phyloP scores from a whole-genome alignment of 208 protist species.

The Acanthamoeba culbertsoni region DNA sequence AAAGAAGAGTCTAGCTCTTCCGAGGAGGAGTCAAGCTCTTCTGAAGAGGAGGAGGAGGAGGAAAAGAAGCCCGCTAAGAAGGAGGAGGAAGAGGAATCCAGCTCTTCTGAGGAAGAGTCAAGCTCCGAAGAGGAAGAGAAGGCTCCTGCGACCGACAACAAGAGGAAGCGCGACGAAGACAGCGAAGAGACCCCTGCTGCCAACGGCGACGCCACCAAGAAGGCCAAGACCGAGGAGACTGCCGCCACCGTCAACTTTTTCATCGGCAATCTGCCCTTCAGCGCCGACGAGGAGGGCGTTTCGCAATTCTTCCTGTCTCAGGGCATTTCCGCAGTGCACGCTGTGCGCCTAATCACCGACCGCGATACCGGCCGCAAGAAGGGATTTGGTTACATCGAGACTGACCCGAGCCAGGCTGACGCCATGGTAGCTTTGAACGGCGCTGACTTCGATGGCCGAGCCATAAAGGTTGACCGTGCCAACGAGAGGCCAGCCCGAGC shows the following conservation, averaged over 20 bases:
- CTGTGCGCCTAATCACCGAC: conserved; percentile 20
- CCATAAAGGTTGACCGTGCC: neutral
- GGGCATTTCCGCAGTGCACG: neutral
- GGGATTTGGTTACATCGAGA: neutral
- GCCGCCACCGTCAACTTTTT: neutral
- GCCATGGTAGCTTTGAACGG: neutral
- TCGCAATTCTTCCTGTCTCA: neutral
- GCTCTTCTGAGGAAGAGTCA: neutral
- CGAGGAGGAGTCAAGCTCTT: neutral
- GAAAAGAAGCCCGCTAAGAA: neutral
- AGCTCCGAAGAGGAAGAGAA: neutral
- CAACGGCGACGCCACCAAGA: neutral
- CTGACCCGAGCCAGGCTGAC: neutral
- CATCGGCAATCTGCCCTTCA: conserved; percentile 8
- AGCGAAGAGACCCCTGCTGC: neutral
- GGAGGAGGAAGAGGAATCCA: neutral
- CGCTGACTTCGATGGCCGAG: neutral
- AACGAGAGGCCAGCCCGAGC: neutral
- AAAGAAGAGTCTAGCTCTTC: neutral
- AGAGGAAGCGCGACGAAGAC: neutral
- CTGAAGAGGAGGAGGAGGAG: neutral
- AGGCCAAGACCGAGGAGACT: conserved; percentile 7
- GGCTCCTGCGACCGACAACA: neutral
- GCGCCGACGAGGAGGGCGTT: neutral
- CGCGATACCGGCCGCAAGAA: neutral